Base-by-base conservation (phyloP, 257 asterid species). In the Solanum chaucha region DNA sequence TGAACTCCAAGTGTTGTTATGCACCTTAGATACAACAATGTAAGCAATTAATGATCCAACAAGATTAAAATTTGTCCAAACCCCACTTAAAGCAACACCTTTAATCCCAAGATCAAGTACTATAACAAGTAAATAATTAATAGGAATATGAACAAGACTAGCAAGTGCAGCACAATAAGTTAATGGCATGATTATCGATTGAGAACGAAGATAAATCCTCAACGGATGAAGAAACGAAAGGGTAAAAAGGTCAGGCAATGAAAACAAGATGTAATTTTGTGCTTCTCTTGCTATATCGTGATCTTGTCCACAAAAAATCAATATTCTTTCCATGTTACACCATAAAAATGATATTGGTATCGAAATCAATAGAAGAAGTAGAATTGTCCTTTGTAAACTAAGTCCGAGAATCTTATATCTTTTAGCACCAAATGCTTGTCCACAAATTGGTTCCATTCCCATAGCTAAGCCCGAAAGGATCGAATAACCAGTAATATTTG, bases 391-490 rank as follows among this genome's bases (percentile, higher is more conserved):
- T 38, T 92, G 96, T 0, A 93, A 55, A 26, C 92, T 86, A 32
- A 91, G 89, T 73, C 95, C 93, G 5, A 93, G 87, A 70, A 92
- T 85, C n/a, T 91, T 90, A 87, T 74, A 93, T 11, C 90, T 85
- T 15, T 91, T 87, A 22, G 95, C 96, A 5, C 96, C 96, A 55
- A 86, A 93, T 26, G 96, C 94, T 41, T 93, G 96, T 38, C 92
- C 95, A 88, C 96, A 93, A 2, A 93, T 92, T 26, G 95, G 94
- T 85, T 93, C 96, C 95, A 93, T 93, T 3, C 96, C 96, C 87
- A 88, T 90, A 64, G 94, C 88, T 5, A 93, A 92, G 19, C 96
- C 96, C 44, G 95, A 93, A 81, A 93, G 93, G 36, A 93, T 86
- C 4, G 96, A 92, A 88, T 92, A 92, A 11, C 95, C 96, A 28